Conservation (phyloP, 257 asterid genomes). For the Nicotiana obtusifolia region DNA sequence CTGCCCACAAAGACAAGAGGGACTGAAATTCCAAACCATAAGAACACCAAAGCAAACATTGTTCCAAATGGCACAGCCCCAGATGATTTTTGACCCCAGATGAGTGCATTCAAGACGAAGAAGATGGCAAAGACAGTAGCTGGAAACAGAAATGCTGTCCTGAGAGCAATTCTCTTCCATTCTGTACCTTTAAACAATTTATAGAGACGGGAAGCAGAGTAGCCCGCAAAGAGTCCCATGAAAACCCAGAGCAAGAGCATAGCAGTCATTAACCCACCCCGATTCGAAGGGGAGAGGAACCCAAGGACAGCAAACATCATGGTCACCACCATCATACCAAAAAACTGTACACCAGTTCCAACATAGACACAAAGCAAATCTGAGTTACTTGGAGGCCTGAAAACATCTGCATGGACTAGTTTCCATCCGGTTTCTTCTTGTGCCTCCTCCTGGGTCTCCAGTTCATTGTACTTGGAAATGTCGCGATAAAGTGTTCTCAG, state of each 20-base stretch:
- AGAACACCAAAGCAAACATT: slow-evolving; percentile 61
- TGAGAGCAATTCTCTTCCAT: slow-evolving; percentile 63
- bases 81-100: slow-evolving; percentile 78
- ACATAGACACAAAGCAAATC: slow-evolving; percentile 61
- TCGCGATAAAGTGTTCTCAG: slow-evolving; percentile 69
- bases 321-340: slow-evolving; percentile 54
- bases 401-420: slow-evolving; percentile 64
- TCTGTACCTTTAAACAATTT: slow-evolving; percentile 74
- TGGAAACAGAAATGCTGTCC: slow-evolving; percentile 60
- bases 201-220: slow-evolving; percentile 55
- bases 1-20: slow-evolving; percentile 75
- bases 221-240: slow-evolving; percentile 74
- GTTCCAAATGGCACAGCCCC: slow-evolving; percentile 82
- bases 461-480: slow-evolving; percentile 67
- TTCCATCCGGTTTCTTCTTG: slow-evolving; percentile 86
- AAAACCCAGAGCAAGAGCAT: slow-evolving; percentile 73
- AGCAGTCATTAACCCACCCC: slow-evolving; percentile 85
- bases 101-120: slow-evolving; percentile 62
- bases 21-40: slow-evolving; percentile 80
- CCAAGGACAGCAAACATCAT: slow-evolving; percentile 72
- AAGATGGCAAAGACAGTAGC: slow-evolving; percentile 48
- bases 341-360: slow-evolving; percentile 71
- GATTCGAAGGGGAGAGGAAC: slow-evolving; percentile 70
- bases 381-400: slow-evolving; percentile 59
- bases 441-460: slow-evolving; percentile 78